Conservation (phyloP, 352 stramenopile genomes). For the Plasmopara muralis region DNA sequence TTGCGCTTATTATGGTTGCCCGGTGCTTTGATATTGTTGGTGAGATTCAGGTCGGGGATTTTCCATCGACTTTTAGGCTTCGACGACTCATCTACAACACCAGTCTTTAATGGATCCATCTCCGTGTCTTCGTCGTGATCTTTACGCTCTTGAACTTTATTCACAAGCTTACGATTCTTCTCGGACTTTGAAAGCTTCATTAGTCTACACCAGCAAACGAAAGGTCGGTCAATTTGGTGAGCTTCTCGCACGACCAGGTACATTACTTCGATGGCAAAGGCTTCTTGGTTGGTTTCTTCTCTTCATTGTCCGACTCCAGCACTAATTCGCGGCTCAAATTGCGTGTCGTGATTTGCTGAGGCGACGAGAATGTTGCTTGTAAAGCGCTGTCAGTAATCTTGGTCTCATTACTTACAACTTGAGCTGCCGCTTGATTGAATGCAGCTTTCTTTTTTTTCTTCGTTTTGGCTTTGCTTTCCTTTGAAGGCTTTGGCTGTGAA, state of each 20-base stretch:
- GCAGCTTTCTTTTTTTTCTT: conserved; percentile 10
- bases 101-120: conserved; percentile 11
- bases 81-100: conserved; percentile 9
- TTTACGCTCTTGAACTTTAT: conserved; percentile 17
- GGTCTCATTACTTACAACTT: conserved; percentile 6
- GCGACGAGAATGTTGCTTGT: conserved; percentile 11
- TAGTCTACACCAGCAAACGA: conserved; percentile 11
- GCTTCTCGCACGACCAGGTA: not conserved
- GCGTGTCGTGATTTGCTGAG: conserved; percentile 13
- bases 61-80: conserved; percentile 26
- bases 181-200: conserved; percentile 25
- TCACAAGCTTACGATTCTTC: conserved; percentile 14
- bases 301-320: conserved; percentile 8
- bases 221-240: not conserved
- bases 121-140: conserved; percentile 7
- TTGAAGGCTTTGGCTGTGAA: conserved; percentile 5
- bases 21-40: conserved; percentile 8
- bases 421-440: not conserved
- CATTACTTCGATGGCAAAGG: conserved; percentile 1
- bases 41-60: conserved; percentile 22
- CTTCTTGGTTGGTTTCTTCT: conserved; percentile 14
- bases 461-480: conserved; percentile 18
- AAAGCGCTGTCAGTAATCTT: conserved; percentile 3
- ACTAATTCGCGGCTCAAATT: conserved; percentile 13
- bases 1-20: conserved; percentile 19